Evolutionary conservation across 208 protist genomes (phyloP).

Genomic region (Wallacemonas sp.): DNA sequence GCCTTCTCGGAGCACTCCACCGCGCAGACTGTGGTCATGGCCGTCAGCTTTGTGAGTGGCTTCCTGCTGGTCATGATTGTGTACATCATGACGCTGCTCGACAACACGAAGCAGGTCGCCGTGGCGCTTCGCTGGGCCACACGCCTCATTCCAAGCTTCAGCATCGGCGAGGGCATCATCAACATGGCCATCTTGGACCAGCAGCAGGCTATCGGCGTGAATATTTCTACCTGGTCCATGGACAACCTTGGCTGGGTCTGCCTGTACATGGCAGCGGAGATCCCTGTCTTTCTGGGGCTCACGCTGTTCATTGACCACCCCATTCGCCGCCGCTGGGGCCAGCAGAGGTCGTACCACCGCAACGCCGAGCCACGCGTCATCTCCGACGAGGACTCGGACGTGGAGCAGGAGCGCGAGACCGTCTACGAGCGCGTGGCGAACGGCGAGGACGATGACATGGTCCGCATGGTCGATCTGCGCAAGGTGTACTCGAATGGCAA

Average conservation of each 20-base stretch:
- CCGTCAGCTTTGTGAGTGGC: conserved; percentile 37
- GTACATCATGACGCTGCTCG: conserved; percentile 27
- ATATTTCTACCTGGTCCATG: conserved; percentile 15
- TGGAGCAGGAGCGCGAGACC: conserved; percentile 20
- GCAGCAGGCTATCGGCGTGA: conserved; percentile 6
- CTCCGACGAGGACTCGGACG: conserved; percentile 30
- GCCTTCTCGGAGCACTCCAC: conserved; percentile 38
- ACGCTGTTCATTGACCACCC: conserved; percentile 38
- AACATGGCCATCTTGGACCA: conserved; percentile 27
- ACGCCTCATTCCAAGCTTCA: conserved; percentile 40
- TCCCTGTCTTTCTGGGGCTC: conserved; percentile 26
- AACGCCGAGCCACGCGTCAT: conserved; percentile 14
- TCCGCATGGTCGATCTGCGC: conserved; percentile 49
- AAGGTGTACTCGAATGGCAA: conserved; percentile 50
- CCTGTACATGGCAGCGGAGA: conserved; percentile 31
- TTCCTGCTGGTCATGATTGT: conserved; percentile 44
- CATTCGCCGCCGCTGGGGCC: conserved; percentile 15
- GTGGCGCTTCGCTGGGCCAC: conserved; percentile 24
- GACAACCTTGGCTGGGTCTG: conserved; percentile 26
- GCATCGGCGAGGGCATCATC: conserved; percentile 52
- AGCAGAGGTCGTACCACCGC: conserved; percentile 13
- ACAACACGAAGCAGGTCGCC: conserved; percentile 22
- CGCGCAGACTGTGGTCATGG: conserved; percentile 39
- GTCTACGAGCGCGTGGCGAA: conserved; percentile 10
- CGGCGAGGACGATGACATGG: conserved; percentile 35